Evolutionary conservation across 2,329 filamentous ascomycete species (phyloP).

Genomic region (Balansia obtecta): DNA sequence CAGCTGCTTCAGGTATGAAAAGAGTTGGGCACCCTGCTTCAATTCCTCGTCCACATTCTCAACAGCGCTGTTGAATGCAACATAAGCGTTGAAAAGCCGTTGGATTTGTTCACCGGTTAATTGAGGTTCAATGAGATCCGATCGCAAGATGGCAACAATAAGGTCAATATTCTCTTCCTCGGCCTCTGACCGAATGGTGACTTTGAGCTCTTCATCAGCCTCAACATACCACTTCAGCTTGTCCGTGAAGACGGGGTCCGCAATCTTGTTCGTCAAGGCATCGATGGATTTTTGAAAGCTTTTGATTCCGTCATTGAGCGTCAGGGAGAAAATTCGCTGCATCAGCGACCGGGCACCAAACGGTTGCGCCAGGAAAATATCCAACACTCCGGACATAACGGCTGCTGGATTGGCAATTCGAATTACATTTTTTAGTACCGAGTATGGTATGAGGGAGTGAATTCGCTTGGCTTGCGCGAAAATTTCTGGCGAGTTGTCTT

Average conservation of each 20-base stretch:
- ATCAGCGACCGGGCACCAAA: conserved; percentile 83
- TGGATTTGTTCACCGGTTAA: conserved; percentile 66
- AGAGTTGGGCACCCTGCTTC: conserved; percentile 79
- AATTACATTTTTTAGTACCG: conserved; percentile 90
- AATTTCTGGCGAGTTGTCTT: conserved; percentile 93
- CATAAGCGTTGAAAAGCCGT: conserved; percentile 84
- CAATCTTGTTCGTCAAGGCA: conserved; percentile 60
- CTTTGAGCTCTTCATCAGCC: conserved; percentile 62
- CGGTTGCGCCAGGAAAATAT: conserved; percentile 90
- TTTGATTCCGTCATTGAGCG: conserved; percentile 79
- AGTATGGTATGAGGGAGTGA: conserved; percentile 88
- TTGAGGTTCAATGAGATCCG: conserved; percentile 60
- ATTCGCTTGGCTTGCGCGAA: conserved; percentile 92
- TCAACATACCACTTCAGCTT: conserved; percentile 76
- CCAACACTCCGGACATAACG: conserved; percentile 91
- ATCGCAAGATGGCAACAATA: conserved; percentile 72
- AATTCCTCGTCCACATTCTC: conserved; percentile 84
- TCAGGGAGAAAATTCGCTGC: conserved; percentile 88
- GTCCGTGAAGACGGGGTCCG: conserved; percentile 63
- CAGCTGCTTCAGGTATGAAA: conserved; percentile 88
- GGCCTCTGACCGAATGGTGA: conserved; percentile 62
- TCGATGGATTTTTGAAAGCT: conserved; percentile 82
- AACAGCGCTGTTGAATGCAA: conserved; percentile 89
- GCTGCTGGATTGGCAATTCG: conserved; percentile 90
- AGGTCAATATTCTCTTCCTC: conserved; percentile 65